These are phyloP conservation scores for slime mould (Dictyostelium discoideum) DNA, from an alignment of 78 protist species.

Conservation along the genomic window DNA sequence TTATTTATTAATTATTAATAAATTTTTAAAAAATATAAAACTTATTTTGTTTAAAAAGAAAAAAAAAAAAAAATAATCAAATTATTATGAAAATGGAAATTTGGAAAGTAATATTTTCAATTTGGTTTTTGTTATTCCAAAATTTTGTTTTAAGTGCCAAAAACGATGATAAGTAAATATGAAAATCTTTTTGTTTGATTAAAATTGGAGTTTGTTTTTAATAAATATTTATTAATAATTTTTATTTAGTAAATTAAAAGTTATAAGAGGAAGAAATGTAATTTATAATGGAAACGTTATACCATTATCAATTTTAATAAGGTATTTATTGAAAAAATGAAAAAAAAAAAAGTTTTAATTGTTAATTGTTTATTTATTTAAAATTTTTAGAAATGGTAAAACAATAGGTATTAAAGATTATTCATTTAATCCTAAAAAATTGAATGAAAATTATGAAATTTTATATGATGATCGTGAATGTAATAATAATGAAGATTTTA, in stretches of 20 bases:
- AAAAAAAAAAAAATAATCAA: background rate
- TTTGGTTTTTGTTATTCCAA: background rate
- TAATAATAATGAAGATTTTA: background rate
- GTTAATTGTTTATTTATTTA: background rate
- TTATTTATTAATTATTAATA: too few relatives aligned
- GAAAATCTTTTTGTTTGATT: too few relatives aligned
- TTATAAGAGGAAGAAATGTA: constrained; percentile 30
- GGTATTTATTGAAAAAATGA: background rate
- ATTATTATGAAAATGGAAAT: background rate
- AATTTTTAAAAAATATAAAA: too few relatives aligned
- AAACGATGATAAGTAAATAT: background rate
- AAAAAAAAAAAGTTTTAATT: background rate
- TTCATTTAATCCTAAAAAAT: background rate
- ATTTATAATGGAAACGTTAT: background rate
- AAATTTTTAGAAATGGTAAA: constrained; percentile 24
- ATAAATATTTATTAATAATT: too few relatives aligned
- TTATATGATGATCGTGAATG: background rate
- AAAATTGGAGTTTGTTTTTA: too few relatives aligned
- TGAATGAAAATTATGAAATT: background rate
- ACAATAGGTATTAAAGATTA: constrained; percentile 6
- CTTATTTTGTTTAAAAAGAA: background rate
- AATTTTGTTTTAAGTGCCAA: background rate
- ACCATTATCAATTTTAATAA: constrained; percentile 17
- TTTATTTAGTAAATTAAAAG: background rate
- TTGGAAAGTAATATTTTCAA: background rate